A percentile compares a stretch with the other conserved stretches of the same genome.
phyloP scores from a whole-genome alignment of 768 basidiomycete genomes.

The Tulasnella sp. region DNA sequence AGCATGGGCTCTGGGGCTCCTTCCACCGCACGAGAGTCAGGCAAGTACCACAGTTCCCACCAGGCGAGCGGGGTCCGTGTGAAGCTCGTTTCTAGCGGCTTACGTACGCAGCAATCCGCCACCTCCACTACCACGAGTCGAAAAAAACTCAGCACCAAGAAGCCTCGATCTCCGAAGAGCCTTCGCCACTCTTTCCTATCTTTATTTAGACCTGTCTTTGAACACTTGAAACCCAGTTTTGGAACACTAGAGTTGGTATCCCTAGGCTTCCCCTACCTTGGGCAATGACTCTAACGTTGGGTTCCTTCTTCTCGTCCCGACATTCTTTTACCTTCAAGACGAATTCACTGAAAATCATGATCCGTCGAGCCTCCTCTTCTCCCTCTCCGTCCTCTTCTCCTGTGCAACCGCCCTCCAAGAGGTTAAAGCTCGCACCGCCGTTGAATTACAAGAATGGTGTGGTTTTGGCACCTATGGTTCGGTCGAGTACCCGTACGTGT shows the following conservation, averaged over 20 bases:
- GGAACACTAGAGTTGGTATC: constrained; percentile 2
- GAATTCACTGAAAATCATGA: constrained; percentile 10
- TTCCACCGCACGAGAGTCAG: no score
- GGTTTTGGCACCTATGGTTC: constrained; percentile 98
- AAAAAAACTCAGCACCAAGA: neutral
- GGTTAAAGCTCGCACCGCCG: constrained; percentile 48
- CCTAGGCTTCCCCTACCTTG: neutral
- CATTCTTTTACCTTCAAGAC: constrained; percentile 49
- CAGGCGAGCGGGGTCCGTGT: no score
- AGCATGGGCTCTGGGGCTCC: no score
- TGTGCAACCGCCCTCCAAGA: constrained; percentile 49
- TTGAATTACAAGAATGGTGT: constrained; percentile 82
- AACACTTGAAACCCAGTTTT: constrained; percentile 8
- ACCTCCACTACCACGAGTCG: neutral
- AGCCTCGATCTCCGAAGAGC: neutral
- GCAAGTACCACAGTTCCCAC: no score
- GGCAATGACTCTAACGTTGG: constrained; percentile 14
- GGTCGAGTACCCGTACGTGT: constrained; percentile 75
- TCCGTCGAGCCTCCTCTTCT: constrained; percentile 25
- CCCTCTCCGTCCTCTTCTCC: constrained; percentile 30
- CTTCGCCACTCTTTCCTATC: neutral
- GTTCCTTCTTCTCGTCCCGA: constrained; percentile 65
- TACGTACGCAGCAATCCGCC: neutral
- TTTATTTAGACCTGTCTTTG: neutral
- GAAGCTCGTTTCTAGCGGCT: neutral